phyloP scores from a whole-genome alignment of 2,329 filamentous ascomycete species.

The Cercospora citrullina region DNA sequence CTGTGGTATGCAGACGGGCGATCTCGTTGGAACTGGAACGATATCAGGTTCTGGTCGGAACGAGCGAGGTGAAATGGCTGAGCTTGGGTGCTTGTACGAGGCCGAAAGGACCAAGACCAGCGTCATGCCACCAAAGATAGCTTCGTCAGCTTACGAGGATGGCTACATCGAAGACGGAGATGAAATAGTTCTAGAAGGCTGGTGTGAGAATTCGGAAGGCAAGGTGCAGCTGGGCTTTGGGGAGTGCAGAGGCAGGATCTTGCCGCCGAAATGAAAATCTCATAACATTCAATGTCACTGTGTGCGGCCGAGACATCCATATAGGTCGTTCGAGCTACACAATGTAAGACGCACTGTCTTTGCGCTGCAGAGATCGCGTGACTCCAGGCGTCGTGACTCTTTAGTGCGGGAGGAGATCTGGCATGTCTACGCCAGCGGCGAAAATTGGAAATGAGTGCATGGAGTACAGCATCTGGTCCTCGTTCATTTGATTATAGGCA shows the following conservation, averaged over 20 bases:
- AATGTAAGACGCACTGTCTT: not conserved
- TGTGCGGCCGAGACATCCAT: not conserved
- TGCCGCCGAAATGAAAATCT: slow-evolving; percentile 46
- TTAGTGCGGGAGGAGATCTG: not conserved
- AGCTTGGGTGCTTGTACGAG: slow-evolving; percentile 48
- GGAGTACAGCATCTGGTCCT: not conserved
- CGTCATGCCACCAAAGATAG: slow-evolving; percentile 37
- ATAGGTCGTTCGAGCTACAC: not conserved
- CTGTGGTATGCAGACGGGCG: slow-evolving; percentile 45
- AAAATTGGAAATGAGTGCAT: not conserved
- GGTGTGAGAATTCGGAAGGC: slow-evolving; percentile 34
- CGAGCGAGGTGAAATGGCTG: slow-evolving; percentile 35
- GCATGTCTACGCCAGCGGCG: not conserved
- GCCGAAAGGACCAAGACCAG: slow-evolving; percentile 36
- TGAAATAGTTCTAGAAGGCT: slow-evolving; percentile 37
- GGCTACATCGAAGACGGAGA: slow-evolving; percentile 48
- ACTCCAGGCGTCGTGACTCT: not conserved
- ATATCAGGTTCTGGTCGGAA: slow-evolving; percentile 42
- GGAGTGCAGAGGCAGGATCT: slow-evolving; percentile 34
- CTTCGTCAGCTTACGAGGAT: slow-evolving; percentile 30
- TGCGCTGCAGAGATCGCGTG: not conserved
- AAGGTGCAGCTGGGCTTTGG: slow-evolving; percentile 34
- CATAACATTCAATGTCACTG: slow-evolving; percentile 69
- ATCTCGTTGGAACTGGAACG: slow-evolving; percentile 49
- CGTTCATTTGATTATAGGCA: not conserved